Percentiles rank a stretch among this genome's conserved stretches.
These are phyloP conservation scores for Eucalyptus polyanthemos DNA, from an alignment of 345 rosid species.

Conservation along the genomic window DNA sequence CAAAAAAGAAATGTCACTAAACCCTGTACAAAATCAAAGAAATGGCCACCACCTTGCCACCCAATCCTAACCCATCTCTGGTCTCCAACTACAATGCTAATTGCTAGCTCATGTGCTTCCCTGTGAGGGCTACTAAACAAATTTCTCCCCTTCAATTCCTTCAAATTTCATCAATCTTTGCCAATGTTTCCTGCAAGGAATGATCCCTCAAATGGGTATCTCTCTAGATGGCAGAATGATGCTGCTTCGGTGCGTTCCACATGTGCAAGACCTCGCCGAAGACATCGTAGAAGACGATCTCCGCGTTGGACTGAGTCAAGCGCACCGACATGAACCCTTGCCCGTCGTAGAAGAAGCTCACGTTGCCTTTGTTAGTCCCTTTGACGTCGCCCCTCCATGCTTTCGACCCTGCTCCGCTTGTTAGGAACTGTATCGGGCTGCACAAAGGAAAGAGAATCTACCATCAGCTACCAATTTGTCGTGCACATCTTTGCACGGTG, in stretches of 20 bases:
- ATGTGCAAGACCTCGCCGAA: slow-evolving; percentile 34
- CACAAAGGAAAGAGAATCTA: neutral
- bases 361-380: slow-evolving; percentile 8
- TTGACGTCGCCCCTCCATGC: slow-evolving; percentile 57
- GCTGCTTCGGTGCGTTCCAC: slow-evolving; percentile 14
- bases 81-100: neutral
- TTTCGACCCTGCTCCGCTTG: slow-evolving; percentile 72
- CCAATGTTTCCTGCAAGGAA: neutral
- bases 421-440: slow-evolving; percentile 28
- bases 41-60: neutral
- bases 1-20: neutral
- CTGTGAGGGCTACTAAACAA: too few relatives aligned
- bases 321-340: slow-evolving; percentile 56
- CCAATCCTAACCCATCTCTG: neutral
- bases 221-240: neutral
- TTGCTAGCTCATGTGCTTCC: neutral
- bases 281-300: slow-evolving; percentile 39
- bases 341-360: slow-evolving; percentile 45
- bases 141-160: neutral
- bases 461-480: neutral
- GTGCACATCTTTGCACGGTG: neutral
- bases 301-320: slow-evolving; percentile 20
- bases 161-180: neutral
- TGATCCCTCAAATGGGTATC: neutral
- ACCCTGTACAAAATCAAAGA: neutral